Conservation (phyloP, 2,329 filamentous ascomycete genomes). For the Paraconiothyrium brasiliense region DNA sequence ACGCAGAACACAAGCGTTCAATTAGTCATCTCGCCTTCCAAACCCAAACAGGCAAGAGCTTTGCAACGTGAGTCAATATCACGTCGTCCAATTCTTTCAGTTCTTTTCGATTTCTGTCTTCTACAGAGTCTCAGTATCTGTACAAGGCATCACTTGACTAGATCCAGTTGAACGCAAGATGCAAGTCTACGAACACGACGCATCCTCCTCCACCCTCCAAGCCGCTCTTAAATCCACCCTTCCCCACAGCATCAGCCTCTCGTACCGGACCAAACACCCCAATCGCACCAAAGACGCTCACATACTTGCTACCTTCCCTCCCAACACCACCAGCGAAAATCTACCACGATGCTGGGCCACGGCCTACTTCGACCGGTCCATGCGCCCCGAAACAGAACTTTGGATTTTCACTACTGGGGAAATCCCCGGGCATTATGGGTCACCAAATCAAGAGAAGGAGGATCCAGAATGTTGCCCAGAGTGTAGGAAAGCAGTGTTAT, state of each 20-base stretch:
- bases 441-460: neutral
- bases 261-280: conserved; percentile 70
- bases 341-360: conserved; percentile 60
- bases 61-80: conserved; percentile 7
- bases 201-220: conserved; percentile 61
- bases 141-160: too few relatives aligned
- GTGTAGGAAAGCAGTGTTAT: conserved; percentile 43
- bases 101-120: too few relatives aligned
- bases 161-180: conserved; percentile 5
- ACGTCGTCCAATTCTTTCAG: neutral
- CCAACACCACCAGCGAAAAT: conserved; percentile 8
- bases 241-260: conserved; percentile 68
- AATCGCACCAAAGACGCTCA: conserved; percentile 51
- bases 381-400: conserved; percentile 70
- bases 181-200: conserved; percentile 32
- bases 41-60: conserved; percentile 4
- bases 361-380: conserved; percentile 69
- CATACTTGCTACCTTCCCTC: conserved; percentile 52
- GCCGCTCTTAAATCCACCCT: conserved; percentile 60
- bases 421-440: conserved; percentile 28
- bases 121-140: too few relatives aligned
- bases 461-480: conserved; percentile 27
- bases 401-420: conserved; percentile 64
- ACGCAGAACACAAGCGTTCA: neutral
- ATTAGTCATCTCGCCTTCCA: conserved; percentile 9